Conservation (phyloP, 805 yeast genomes). For the Priceomyces melissophilus region DNA sequence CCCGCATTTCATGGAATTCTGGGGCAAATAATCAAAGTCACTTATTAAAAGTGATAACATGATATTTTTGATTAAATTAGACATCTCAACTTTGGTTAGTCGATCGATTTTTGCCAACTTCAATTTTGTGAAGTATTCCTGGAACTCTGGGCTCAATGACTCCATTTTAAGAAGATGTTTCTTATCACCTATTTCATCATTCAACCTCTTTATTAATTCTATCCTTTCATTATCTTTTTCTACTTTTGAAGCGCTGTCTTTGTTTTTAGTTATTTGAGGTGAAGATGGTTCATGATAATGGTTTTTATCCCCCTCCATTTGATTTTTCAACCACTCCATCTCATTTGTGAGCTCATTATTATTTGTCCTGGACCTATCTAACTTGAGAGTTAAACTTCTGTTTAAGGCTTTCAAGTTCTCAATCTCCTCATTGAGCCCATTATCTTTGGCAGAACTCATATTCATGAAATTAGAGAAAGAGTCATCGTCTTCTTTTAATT, state of each 20-base stretch:
- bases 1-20: conserved; percentile 24
- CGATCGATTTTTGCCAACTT: conserved; percentile 28
- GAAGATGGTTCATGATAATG: no score
- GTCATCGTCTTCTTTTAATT: conserved; percentile 1
- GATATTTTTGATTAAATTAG: conserved; percentile 29
- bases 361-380: conserved; percentile 11
- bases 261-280: not conserved
- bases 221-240: not conserved
- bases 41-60: conserved; percentile 33
- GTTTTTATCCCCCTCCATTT: not conserved
- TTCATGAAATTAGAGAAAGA: not conserved
- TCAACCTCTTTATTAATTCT: conserved; percentile 2
- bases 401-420: conserved; percentile 9
- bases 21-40: conserved; percentile 24
- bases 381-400: conserved; percentile 11
- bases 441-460: no score
- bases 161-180: conserved; percentile 11
- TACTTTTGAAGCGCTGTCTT: not conserved
- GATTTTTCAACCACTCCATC: conserved; percentile 6
- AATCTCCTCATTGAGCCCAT: conserved; percentile 1
- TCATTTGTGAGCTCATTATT: conserved; percentile 20
- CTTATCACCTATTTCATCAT: conserved; percentile 14
- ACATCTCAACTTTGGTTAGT: conserved; percentile 23
- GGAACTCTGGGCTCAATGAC: conserved; percentile 19
- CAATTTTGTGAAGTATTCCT: conserved; percentile 20